phyloP scores from a whole-genome alignment of 805 yeast species.

The Teunomyces funiuensis region DNA sequence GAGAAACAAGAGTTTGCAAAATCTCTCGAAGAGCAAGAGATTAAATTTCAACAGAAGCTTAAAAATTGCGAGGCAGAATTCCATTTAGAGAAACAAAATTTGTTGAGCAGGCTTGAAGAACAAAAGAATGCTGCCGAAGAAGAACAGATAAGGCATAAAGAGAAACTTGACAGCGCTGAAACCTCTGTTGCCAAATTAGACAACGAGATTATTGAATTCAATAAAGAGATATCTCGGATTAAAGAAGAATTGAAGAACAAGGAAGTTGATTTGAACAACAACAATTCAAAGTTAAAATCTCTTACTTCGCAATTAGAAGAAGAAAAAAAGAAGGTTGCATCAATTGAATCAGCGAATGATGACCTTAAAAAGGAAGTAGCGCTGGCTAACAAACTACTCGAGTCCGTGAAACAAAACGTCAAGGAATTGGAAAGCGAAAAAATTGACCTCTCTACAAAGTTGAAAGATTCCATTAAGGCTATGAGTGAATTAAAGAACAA shows the following conservation, averaged over 20 bases:
- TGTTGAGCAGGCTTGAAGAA: not conserved
- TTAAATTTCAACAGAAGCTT: not conserved
- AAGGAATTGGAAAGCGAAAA: not conserved
- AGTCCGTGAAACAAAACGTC: not conserved
- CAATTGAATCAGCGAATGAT: not conserved
- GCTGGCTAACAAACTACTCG: not conserved
- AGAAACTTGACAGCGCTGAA: not conserved
- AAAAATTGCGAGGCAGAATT: not conserved
- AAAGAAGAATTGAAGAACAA: constrained; percentile 1
- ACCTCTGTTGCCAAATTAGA: not conserved
- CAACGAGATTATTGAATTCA: not conserved
- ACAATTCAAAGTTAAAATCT: not conserved
- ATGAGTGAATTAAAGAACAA: not conserved
- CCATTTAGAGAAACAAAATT: not conserved
- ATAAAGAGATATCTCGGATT: not conserved
- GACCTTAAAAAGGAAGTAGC: not conserved
- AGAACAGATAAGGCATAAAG: not conserved
- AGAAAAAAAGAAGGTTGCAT: not conserved
- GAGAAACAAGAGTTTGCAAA: not conserved
- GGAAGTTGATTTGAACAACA: not conserved
- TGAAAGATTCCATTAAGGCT: not conserved
- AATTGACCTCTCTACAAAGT: not conserved
- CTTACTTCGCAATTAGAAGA: not conserved
- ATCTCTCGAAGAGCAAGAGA: not conserved
- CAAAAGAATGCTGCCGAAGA: not conserved